These are phyloP conservation scores for Syzygium malaccense DNA, from an alignment of 441 rosid species.

Conservation along the genomic window DNA sequence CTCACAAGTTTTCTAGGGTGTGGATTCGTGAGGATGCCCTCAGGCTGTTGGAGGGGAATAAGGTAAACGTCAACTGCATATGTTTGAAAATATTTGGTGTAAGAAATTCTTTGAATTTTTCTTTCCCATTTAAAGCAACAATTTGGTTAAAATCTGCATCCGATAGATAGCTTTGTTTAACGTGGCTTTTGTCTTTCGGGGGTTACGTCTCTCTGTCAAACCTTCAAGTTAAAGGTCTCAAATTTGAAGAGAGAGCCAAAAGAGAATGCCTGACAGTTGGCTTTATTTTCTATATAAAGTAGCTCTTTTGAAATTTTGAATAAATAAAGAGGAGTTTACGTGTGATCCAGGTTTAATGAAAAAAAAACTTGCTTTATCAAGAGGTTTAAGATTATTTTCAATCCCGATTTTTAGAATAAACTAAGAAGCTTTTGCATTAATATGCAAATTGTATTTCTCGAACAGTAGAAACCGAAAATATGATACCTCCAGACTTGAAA, in stretches of 20 bases:
- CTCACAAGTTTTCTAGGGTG: background rate
- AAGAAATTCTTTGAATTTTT: accelerated
- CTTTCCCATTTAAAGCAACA: too few relatives aligned
- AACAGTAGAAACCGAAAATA: accelerated
- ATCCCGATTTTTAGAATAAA: too few relatives aligned
- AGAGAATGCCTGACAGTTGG: too few relatives aligned
- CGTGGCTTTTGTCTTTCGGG: background rate
- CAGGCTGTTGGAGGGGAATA: accelerated
- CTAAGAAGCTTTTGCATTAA: background rate
- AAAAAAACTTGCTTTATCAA: background rate
- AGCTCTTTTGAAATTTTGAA: accelerated
- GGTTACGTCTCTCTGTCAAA: background rate
- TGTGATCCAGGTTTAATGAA: accelerated
- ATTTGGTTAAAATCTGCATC: too few relatives aligned
- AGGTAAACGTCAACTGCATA: background rate
- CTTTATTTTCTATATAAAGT: too few relatives aligned
- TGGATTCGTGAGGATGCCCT: accelerated
- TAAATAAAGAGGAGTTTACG: too few relatives aligned
- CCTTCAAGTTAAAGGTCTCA: accelerated
- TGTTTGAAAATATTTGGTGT: too few relatives aligned
- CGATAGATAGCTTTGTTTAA: background rate
- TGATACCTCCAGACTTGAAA: background rate
- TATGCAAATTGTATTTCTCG: background rate
- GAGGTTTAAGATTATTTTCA: too few relatives aligned
- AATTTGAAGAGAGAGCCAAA: background rate